Percentiles rank a stretch among this genome's conserved stretches.
These are phyloP conservation scores for Phytophthora tubulina DNA, from an alignment of 352 stramenopile genomes.

Conservation along the genomic window DNA sequence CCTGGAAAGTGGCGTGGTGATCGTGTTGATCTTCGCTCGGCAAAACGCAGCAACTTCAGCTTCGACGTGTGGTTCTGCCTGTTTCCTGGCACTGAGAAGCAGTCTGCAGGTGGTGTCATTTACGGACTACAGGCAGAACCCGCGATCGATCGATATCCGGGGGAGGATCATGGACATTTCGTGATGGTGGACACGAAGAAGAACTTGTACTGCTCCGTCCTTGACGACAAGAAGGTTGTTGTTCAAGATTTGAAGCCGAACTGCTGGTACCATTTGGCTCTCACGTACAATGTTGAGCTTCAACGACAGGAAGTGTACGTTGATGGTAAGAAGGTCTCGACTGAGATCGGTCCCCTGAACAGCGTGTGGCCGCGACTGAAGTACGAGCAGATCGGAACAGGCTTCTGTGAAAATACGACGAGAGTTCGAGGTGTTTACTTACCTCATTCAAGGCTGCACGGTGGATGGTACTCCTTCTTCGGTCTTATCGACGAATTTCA, in stretches of 20 bases:
- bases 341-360: slow-evolving; percentile 23
- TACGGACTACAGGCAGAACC: slow-evolving; percentile 25
- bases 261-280: slow-evolving; percentile 53
- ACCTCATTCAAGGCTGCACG: slow-evolving; percentile 15
- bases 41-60: slow-evolving; percentile 22
- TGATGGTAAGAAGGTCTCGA: slow-evolving; percentile 39
- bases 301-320: slow-evolving; percentile 47
- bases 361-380: slow-evolving; percentile 35
- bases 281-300: slow-evolving; percentile 42
- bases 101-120: slow-evolving; percentile 27
- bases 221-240: slow-evolving; percentile 30
- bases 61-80: slow-evolving; percentile 43
- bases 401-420: slow-evolving; percentile 21
- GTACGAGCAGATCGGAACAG: slow-evolving; percentile 47
- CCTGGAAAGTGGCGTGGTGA: slow-evolving; percentile 18
- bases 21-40: not conserved
- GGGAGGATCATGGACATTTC: slow-evolving; percentile 12
- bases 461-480: slow-evolving; percentile 49
- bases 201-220: slow-evolving; percentile 31
- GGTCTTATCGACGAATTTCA: slow-evolving; percentile 45
- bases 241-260: slow-evolving; percentile 33
- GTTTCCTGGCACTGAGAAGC: slow-evolving; percentile 12
- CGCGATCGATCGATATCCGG: not conserved
- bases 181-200: slow-evolving; percentile 29
- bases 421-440: slow-evolving; percentile 20